These are phyloP conservation scores for Margaritispora aquatica DNA, from an alignment of 495 filamentous ascomycete genomes.

Conservation along the genomic window DNA sequence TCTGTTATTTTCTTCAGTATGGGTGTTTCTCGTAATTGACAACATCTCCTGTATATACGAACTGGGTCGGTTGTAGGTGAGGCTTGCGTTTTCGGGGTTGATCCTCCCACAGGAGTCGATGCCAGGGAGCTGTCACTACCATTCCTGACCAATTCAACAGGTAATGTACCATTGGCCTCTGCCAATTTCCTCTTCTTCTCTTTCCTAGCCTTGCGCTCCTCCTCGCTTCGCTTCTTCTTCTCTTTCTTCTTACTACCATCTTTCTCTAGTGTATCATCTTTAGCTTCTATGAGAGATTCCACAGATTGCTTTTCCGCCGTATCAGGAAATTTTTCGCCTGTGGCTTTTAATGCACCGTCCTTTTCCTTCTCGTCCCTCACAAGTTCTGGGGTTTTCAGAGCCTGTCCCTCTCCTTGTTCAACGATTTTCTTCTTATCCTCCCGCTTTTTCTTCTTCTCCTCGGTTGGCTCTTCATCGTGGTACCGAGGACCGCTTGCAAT, in stretches of 20 bases:
- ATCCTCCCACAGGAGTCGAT: constrained; percentile 16
- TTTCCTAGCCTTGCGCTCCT: constrained; percentile 78
- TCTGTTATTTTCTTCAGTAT: constrained; percentile 84
- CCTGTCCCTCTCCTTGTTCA: constrained; percentile 62
- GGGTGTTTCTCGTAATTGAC: constrained; percentile 85
- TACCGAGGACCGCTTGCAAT: constrained; percentile 65
- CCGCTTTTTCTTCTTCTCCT: constrained; percentile 39
- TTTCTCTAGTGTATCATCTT: constrained; percentile 34
- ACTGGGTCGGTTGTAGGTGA: constrained; percentile 85
- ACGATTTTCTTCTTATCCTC: constrained; percentile 59
- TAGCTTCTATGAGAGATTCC: constrained; percentile 27
- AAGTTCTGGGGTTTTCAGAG: constrained; percentile 55
- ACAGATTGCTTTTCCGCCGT: constrained; percentile 27
- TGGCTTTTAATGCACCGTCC: constrained; percentile 36
- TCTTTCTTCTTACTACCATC: constrained; percentile 69
- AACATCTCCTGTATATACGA: constrained; percentile 90
- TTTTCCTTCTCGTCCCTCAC: constrained; percentile 53
- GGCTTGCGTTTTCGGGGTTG: constrained; percentile 48
- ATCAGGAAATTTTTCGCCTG: constrained; percentile 33
- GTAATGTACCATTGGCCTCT: constrained; percentile 74
- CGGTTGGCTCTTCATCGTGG: constrained; percentile 34
- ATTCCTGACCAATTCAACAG: constrained; percentile 66
- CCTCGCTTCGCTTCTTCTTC: constrained; percentile 87
- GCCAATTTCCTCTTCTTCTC: constrained; percentile 74
- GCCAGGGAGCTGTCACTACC: constrained; percentile 39